Conservation (phyloP, 2,329 filamentous ascomycete species). For the Calonectria leucothoes region DNA sequence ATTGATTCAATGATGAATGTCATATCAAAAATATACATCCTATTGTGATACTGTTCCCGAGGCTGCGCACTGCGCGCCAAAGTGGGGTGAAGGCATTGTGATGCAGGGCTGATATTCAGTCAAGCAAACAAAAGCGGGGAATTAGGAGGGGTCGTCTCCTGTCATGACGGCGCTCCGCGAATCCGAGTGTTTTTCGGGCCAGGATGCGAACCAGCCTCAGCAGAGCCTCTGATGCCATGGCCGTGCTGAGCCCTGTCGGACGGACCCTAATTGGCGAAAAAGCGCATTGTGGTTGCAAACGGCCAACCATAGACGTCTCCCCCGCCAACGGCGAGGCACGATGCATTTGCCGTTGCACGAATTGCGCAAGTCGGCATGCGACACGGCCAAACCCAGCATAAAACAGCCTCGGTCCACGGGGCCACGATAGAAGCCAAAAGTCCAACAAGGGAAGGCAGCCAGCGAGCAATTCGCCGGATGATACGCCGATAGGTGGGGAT, state of each 20-base stretch:
- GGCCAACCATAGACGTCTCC: not conserved
- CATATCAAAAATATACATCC: not conserved
- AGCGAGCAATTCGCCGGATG: slow-evolving; percentile 26
- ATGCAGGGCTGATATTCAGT: not conserved
- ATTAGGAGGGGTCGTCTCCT: not conserved
- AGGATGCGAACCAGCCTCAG: not conserved
- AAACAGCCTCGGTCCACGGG: slow-evolving; percentile 2
- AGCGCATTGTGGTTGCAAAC: not conserved
- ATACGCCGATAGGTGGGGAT: slow-evolving; percentile 42
- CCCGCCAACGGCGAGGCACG: not conserved
- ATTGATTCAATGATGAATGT: not conserved
- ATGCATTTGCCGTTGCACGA: not conserved
- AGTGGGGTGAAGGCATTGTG: slow-evolving; percentile 10
- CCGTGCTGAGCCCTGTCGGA: not conserved
- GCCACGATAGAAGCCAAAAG: not conserved
- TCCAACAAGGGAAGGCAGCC: slow-evolving; percentile 13
- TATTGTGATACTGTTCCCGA: not conserved
- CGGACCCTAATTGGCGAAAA: not conserved
- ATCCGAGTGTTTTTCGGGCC: not conserved
- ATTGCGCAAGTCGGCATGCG: not conserved
- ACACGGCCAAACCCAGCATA: not conserved
- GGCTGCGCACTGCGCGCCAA: not conserved
- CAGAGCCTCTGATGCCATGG: not conserved
- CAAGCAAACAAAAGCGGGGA: not conserved
- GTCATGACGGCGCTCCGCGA: not conserved